A percentile compares a stretch with the other conserved stretches of the same genome.
Evolutionary conservation across 345 rosid species (phyloP).

Genomic region (Hevea brasiliensis): DNA sequence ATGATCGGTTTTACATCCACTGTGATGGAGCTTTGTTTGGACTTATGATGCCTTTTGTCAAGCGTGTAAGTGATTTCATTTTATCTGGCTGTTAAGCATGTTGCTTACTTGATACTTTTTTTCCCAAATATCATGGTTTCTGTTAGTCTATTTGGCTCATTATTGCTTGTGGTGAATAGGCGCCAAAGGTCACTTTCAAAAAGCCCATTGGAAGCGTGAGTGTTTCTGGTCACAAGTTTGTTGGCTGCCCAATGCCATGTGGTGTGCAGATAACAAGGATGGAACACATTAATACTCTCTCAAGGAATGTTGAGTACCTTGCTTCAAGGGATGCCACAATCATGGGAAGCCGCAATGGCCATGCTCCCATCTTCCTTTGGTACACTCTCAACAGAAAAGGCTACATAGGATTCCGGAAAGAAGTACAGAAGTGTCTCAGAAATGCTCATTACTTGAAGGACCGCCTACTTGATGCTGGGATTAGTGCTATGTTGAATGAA

Average conservation of each 20-base stretch:
- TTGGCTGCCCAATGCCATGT: slow-evolving; percentile 98
- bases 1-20: slow-evolving; percentile 84
- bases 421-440: slow-evolving; percentile 90
- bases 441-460: slow-evolving; percentile 90
- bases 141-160: neutral
- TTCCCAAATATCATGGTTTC: no score
- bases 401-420: slow-evolving; percentile 90
- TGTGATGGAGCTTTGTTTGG: slow-evolving; percentile 98
- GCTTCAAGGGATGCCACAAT: slow-evolving; percentile 99
- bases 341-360: slow-evolving; percentile 98
- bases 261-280: slow-evolving; percentile 92
- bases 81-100: neutral
- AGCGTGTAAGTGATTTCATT: slow-evolving; percentile 53
- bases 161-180: slow-evolving; percentile 45
- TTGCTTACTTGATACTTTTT: no score
- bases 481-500: slow-evolving; percentile 91
- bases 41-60: slow-evolving; percentile 97
- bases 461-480: slow-evolving; percentile 57
- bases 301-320: slow-evolving; percentile 85
- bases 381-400: slow-evolving; percentile 89
- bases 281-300: slow-evolving; percentile 77
- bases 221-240: slow-evolving; percentile 94
- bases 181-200: slow-evolving; percentile 86
- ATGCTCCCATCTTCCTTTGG: slow-evolving; percentile 97
- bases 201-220: slow-evolving; percentile 96